Base-by-base conservation (phyloP, 2,329 filamentous ascomycete species). In the Trichoderma koningiopsis region DNA sequence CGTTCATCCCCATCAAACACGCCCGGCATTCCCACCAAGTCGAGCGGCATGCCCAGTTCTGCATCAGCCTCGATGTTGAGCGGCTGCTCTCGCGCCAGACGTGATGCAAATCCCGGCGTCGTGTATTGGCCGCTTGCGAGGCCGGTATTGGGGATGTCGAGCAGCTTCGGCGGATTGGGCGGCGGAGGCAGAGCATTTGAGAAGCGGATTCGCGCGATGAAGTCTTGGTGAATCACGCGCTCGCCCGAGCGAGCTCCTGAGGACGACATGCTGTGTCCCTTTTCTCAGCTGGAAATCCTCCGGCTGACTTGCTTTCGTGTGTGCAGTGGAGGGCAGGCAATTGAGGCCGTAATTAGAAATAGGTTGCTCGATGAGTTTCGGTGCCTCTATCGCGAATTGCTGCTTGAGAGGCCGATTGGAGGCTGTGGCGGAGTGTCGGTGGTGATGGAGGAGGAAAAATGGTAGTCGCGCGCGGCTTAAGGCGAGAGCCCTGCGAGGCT, bases 21-120 rank as follows among this genome's bases (percentile, higher is more conserved):
- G 35, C 94, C 94, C 7, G 95, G 95, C 83, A 98, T 93, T 76
- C 96, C 96, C 69, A 98, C 92, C 74, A 99, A 83, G 79, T 98
- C 95, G 77, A 99, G 89, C 70, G 94, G 94, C 96, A 99, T 98
- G 69, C 96, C 96, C 74, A 98, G 87, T 83, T 99, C 96, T 10
- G 94, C 96, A 87, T 99, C 96, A 35, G 94, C 94, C 81, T 99
- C 96, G 71, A 99, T 96, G 77, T 97, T 98, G 60, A 97, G 85
- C 64, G 95, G 92, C 83, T 98, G 96, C 77, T 97, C 94, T 76
- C 95, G 87, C 22, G 92, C 93, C 74, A 99, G 84, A 72, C 93
- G 90, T 57, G 94, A 96, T 35, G 94, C 94, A 83, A 97, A 99
- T 27, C 90, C 90, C 1, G 96, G 93, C 4, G 90, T 93, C 37